phyloP scores from a whole-genome alignment of 441 rosid species.

The Gossypium davidsonii region DNA sequence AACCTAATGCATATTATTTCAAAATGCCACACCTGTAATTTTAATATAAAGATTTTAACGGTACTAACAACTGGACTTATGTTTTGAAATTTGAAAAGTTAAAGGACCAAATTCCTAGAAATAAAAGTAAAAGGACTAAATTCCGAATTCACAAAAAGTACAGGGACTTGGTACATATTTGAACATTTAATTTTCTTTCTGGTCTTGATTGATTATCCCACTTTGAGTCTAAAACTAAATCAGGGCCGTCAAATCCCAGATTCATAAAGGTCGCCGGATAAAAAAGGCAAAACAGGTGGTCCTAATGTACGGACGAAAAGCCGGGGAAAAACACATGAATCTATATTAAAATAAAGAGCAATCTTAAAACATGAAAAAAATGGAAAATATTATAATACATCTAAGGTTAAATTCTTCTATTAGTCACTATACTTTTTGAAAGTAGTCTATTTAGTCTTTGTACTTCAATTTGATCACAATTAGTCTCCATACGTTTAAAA shows the following conservation, averaged over 20 bases:
- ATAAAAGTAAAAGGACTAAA: no score
- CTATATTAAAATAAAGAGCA: background rate
- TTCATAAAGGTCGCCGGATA: background rate
- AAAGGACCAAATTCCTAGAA: no score
- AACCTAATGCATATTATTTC: no score
- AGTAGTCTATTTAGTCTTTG: no score
- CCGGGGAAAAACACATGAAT: constrained; percentile 1
- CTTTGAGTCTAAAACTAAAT: background rate
- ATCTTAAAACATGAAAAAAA: background rate
- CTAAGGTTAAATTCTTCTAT: no score
- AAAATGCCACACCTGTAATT: no score
- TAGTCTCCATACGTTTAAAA: no score
- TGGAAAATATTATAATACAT: background rate
- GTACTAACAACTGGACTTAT: no score
- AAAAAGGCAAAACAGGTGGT: background rate
- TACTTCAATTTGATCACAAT: no score
- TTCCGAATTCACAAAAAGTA: background rate
- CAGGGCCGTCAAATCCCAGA: background rate
- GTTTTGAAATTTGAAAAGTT: no score
- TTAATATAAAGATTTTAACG: no score
- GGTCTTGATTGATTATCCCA: background rate
- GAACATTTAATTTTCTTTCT: background rate
- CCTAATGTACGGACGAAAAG: constrained; percentile 17
- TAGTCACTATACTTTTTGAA: no score
- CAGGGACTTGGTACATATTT: background rate